phyloP scores from a whole-genome alignment of 495 filamentous ascomycete genomes.

The Penicillium argentinense region DNA sequence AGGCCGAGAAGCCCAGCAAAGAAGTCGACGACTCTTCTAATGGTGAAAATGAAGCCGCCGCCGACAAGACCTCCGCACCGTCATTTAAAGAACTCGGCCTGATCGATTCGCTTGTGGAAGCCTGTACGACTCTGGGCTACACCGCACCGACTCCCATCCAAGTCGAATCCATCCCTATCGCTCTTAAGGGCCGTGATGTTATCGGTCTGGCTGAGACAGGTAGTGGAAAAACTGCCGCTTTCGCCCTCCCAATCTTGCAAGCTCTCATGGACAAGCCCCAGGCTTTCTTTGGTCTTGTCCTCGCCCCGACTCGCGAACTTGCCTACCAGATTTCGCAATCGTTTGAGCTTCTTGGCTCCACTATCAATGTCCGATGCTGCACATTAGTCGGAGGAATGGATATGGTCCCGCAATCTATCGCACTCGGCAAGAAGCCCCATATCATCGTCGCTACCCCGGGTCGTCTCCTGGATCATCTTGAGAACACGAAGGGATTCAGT shows the following conservation, averaged over 20 bases:
- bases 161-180: constrained; percentile 72
- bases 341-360: constrained; percentile 79
- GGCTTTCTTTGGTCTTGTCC: constrained; percentile 72
- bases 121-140: constrained; percentile 77
- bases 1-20: neutral
- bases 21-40: neutral
- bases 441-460: constrained; percentile 85
- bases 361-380: constrained; percentile 76
- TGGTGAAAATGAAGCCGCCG: constrained; percentile 7
- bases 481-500: constrained; percentile 95
- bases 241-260: constrained; percentile 86
- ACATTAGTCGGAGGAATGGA: constrained; percentile 92
- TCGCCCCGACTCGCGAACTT: constrained; percentile 90
- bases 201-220: constrained; percentile 95
- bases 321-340: constrained; percentile 85
- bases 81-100: constrained; percentile 85
- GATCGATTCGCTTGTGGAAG: constrained; percentile 83
- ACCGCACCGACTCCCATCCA: constrained; percentile 83
- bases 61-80: constrained; percentile 17
- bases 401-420: constrained; percentile 86
- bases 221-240: constrained; percentile 90
- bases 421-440: constrained; percentile 88
- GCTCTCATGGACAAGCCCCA: constrained; percentile 80
- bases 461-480: constrained; percentile 85
- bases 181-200: constrained; percentile 77